Conservation (phyloP, 345 rosid species). For the Hibiscus tridactylites region DNA sequence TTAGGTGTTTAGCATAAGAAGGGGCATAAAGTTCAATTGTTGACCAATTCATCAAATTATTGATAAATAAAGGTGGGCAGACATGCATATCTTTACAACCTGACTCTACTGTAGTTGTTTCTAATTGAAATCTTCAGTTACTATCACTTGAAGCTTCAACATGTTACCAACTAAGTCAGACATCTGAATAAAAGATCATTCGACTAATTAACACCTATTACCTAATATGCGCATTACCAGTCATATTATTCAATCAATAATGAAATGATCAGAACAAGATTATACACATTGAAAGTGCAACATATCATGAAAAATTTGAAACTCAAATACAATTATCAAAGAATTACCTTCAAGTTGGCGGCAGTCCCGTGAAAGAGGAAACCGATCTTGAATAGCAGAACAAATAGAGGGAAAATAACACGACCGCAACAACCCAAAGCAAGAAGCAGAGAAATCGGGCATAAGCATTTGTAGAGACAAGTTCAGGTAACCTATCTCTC, state of each 20-base stretch:
- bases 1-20: too few relatives aligned
- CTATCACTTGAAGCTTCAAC: not conserved
- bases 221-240: not conserved
- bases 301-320: not conserved
- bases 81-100: not conserved
- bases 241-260: not conserved
- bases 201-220: not conserved
- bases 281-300: not conserved
- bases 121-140: not conserved
- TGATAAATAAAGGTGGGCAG: not conserved
- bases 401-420: not conserved
- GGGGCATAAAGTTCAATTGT: not conserved
- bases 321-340: not conserved
- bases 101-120: not conserved
- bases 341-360: constrained; percentile 10
- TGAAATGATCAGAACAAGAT: not conserved
- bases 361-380: not conserved
- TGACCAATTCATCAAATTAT: too few relatives aligned
- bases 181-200: not conserved
- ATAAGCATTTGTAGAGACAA: not conserved
- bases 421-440: not conserved
- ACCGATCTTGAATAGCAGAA: not conserved
- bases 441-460: constrained; percentile 2
- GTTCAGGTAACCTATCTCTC: not conserved
- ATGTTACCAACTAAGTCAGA: not conserved